Conservation (phyloP, 1,284 basidiomycete species). For the Amylostereum chailletii region DNA sequence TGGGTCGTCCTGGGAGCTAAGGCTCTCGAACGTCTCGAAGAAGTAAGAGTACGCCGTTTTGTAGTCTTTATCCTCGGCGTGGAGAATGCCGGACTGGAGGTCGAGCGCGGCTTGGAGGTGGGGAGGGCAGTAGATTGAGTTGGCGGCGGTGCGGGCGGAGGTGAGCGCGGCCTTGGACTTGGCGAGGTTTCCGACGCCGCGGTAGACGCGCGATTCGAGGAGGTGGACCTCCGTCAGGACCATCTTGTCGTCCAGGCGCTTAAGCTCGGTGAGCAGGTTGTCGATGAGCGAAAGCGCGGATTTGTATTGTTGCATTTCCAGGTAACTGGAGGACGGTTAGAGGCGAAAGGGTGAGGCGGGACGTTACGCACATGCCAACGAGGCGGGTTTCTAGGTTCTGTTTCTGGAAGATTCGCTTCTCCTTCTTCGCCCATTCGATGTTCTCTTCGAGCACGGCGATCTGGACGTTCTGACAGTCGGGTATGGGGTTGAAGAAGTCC, state of each 20-base stretch:
- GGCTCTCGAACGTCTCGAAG: constrained; percentile 89
- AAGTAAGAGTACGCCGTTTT: constrained; percentile 97
- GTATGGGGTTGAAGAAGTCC: constrained; percentile 78
- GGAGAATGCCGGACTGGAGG: constrained; percentile 85
- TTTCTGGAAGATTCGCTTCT: constrained; percentile 94
- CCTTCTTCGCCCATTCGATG: constrained; percentile 86
- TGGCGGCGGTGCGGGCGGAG: constrained; percentile 89
- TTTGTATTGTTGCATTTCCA: constrained; percentile 74
- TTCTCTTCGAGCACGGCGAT: constrained; percentile 85
- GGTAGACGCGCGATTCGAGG: constrained; percentile 81
- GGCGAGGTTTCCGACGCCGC: constrained; percentile 85
- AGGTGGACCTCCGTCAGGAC: constrained; percentile 95
- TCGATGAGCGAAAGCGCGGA: constrained; percentile 81
- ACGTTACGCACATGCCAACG: constrained; percentile 60
- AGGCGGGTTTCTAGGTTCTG: constrained; percentile 92
- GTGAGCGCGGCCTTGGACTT: constrained; percentile 95
- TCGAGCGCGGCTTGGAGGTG: constrained; percentile 88
- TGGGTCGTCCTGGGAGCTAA: constrained; percentile 68
- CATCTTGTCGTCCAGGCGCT: constrained; percentile 95
- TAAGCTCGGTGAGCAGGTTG: constrained; percentile 80
- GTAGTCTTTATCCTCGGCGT: constrained; percentile 98
- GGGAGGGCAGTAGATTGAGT: constrained; percentile 97
- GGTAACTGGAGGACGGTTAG: constrained; percentile 38
- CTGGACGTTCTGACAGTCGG: constrained; percentile 72
- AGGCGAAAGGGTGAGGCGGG: not conserved